Conservation (phyloP, 306 rosid species). For the Alnus glutinosa region DNA sequence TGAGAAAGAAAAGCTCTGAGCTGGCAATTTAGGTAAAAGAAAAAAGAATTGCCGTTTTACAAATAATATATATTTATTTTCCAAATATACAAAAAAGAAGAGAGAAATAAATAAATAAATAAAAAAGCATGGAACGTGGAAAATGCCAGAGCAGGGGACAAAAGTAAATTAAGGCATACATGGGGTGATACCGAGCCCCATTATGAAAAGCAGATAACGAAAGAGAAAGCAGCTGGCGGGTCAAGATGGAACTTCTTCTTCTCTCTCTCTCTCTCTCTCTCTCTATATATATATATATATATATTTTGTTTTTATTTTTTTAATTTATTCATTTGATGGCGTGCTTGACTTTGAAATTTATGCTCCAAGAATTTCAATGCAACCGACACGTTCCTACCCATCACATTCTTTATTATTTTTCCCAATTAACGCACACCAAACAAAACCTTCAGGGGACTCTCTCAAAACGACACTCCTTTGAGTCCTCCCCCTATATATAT, state of each 20-base stretch:
- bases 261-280: no score
- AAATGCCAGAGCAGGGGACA: slow-evolving; percentile 37
- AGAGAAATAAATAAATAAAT: no score
- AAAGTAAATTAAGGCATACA: background rate
- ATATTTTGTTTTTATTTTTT: background rate
- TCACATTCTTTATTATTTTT: slow-evolving; percentile 6
- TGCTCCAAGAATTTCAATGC: slow-evolving; percentile 20
- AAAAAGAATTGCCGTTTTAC: no score
- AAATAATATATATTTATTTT: no score
- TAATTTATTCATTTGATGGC: background rate
- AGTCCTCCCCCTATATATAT: background rate
- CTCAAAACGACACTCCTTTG: no score
- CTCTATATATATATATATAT: no score
- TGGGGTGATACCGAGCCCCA: slow-evolving; percentile 12
- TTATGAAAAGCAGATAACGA: slow-evolving; percentile 11
- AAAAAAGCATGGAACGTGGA: slow-evolving; percentile 53
- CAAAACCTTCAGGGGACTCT: background rate
- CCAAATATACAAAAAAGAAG: no score
- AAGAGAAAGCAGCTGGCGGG: slow-evolving; percentile 51
- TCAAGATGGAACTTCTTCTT: slow-evolving; percentile 47
- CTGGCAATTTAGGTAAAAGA: no score
- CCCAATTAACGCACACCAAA: slow-evolving; percentile 11
- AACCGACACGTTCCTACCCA: slow-evolving; percentile 44
- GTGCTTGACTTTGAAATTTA: slow-evolving; percentile 59
- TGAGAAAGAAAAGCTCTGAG: no score